Conservation (phyloP, 164 flowering plant species). For the Piper longum region DNA sequence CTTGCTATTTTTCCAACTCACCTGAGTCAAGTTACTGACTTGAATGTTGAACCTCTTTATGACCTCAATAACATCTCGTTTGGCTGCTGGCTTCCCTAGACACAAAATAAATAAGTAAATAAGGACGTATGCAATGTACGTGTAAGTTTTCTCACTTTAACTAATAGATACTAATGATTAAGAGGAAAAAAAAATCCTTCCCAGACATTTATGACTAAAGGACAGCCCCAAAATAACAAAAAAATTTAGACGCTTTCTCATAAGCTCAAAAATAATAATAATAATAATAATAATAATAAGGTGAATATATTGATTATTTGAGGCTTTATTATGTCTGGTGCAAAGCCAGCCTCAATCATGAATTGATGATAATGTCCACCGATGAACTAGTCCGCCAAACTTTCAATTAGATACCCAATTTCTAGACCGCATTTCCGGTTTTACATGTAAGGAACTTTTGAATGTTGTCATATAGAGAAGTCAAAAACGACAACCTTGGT, state of each 20-base stretch:
- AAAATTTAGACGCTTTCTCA: too few relatives aligned
- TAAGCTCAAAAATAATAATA: too few relatives aligned
- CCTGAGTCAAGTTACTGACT: slow-evolving; percentile 94
- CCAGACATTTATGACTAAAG: background rate
- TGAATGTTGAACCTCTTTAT: slow-evolving; percentile 79
- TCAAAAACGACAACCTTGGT: too few relatives aligned
- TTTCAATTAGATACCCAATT: background rate
- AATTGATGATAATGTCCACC: background rate
- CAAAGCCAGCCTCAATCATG: too few relatives aligned
- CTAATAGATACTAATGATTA: background rate
- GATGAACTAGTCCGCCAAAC: background rate
- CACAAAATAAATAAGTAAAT: slow-evolving; percentile 5
- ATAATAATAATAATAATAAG: too few relatives aligned
- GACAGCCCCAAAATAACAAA: background rate
- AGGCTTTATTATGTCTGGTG: too few relatives aligned
- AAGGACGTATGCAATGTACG: background rate
- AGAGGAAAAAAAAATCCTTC: background rate
- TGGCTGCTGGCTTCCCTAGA: slow-evolving; percentile 56
- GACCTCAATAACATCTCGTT: slow-evolving; percentile 52
- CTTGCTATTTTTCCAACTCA: slow-evolving; percentile 12
- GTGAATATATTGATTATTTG: too few relatives aligned
- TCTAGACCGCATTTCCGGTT: background rate
- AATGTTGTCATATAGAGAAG: too few relatives aligned
- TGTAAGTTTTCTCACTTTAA: background rate
- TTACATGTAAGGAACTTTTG: too few relatives aligned